These are phyloP conservation scores for Chlorencoelia australis DNA, from an alignment of 2,329 filamentous ascomycete genomes.

Conservation along the genomic window DNA sequence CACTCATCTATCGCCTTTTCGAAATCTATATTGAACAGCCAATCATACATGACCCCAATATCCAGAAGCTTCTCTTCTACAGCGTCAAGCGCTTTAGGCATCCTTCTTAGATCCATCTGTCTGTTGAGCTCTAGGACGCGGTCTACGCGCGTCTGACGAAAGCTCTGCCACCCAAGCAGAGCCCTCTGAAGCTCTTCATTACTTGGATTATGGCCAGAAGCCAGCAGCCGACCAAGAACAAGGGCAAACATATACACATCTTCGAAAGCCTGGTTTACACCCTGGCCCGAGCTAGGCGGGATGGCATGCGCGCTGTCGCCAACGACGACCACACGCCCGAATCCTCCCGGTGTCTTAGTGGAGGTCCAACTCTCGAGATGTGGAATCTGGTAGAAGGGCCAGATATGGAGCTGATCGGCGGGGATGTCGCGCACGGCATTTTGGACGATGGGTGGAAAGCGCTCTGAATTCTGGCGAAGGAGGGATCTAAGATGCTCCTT, in stretches of 20 bases:
- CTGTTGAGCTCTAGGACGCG: constrained; percentile 37
- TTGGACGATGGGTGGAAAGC: constrained; percentile 32
- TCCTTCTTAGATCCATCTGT: constrained; percentile 29
- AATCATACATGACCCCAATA: no score
- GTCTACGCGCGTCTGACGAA: constrained; percentile 38
- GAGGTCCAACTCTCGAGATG: constrained; percentile 34
- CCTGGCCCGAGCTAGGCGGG: constrained; percentile 37
- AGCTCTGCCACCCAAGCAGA: constrained; percentile 36
- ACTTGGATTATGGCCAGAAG: constrained; percentile 17
- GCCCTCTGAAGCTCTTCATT: constrained; percentile 21
- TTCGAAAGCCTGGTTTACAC: constrained; percentile 39
- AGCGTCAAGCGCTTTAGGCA: no score
- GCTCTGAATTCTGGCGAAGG: constrained; percentile 25
- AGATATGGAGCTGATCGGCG: constrained; percentile 31
- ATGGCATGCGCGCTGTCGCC: constrained; percentile 41
- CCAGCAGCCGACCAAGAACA: no score
- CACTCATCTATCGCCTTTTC: no score
- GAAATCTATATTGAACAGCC: no score
- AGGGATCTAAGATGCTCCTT: constrained; percentile 30
- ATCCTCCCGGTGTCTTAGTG: constrained; percentile 15
- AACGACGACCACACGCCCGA: constrained; percentile 35
- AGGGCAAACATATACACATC: constrained; percentile 38
- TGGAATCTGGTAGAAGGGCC: constrained; percentile 37
- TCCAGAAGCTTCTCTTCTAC: no score
- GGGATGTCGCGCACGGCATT: constrained; percentile 27